Conservation (phyloP, 176 grass and related monocot genomes). For the Ampelocalamus luodianensis region DNA sequence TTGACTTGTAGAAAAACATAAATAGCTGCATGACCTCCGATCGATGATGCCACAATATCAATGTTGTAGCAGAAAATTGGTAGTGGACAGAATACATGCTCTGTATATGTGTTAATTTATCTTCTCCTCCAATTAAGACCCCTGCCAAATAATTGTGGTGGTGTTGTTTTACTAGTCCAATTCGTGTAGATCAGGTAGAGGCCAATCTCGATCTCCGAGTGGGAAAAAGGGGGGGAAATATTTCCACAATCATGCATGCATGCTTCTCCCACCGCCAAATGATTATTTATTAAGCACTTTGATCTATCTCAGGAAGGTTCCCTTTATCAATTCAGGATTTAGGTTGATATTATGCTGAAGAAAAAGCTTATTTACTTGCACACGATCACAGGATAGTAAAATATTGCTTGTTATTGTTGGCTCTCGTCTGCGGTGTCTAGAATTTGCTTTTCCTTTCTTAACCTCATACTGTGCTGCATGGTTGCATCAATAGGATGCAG, state of each 20-base stretch:
- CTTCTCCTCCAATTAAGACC: constrained; percentile 19
- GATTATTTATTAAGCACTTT: not conserved
- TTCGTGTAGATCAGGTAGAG: constrained; percentile 37
- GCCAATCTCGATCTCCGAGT: constrained; percentile 18
- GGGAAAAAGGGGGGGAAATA: not conserved
- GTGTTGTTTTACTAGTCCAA: constrained; percentile 7
- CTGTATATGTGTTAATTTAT: constrained; percentile 14
- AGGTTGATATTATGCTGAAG: not conserved
- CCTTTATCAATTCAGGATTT: not conserved
- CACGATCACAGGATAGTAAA: not conserved
- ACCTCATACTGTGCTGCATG: not conserved
- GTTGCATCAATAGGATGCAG: not conserved
- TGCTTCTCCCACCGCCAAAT: constrained; percentile 16
- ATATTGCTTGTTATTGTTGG: not conserved
- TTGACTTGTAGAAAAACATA: constrained; percentile 45
- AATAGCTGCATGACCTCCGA: not conserved
- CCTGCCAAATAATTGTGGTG: constrained; percentile 18
- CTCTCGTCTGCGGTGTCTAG: not conserved
- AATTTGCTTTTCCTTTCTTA: not conserved
- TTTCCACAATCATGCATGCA: constrained; percentile 24
- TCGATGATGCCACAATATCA: constrained; percentile 36
- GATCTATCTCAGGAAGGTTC: constrained; percentile 35
- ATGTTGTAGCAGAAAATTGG: constrained; percentile 40
- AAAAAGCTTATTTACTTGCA: not conserved
- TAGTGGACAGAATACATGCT: constrained; percentile 32